Evolutionary conservation across 345 rosid genomes (phyloP).

Genomic region (Citrus medica): DNA sequence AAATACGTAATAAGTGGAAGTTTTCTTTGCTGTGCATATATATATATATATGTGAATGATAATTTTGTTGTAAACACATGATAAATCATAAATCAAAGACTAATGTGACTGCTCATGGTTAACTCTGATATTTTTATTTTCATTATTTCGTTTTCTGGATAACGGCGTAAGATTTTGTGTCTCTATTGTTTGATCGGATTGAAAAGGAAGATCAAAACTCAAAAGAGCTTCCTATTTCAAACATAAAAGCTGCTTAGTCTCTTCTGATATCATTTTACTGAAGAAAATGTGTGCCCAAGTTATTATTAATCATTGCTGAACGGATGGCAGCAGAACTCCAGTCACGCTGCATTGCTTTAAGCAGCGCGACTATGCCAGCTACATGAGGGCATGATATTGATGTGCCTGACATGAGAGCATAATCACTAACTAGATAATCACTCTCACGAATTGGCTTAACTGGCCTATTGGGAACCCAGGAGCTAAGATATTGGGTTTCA

Average conservation of each 20-base stretch:
- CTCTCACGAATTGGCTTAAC: neutral
- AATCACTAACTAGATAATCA: slow-evolving; percentile 35
- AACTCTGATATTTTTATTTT: neutral
- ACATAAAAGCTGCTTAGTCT: too few relatives aligned
- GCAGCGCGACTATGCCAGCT: slow-evolving; percentile 33
- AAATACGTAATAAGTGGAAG: neutral
- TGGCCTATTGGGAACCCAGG: slow-evolving; percentile 39
- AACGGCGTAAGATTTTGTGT: too few relatives aligned
- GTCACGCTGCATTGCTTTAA: slow-evolving; percentile 30
- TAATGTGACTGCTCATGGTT: neutral
- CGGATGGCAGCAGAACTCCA: slow-evolving; percentile 48
- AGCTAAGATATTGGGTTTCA: slow-evolving; percentile 45
- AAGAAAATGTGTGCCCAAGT: too few relatives aligned
- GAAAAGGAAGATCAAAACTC: too few relatives aligned
- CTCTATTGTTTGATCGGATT: neutral
- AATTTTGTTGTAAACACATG: neutral
- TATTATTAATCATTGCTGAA: slow-evolving; percentile 29
- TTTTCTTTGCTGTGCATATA: neutral
- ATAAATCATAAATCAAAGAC: neutral
- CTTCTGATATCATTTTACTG: too few relatives aligned
- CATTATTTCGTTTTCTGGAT: neutral
- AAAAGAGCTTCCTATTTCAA: too few relatives aligned
- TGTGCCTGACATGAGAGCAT: slow-evolving; percentile 32
- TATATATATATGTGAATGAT: too few relatives aligned
- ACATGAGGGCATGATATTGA: slow-evolving; percentile 48